Evolutionary conservation across 164 flowering plant genomes (phyloP).

Genomic region (Sedum album): DNA sequence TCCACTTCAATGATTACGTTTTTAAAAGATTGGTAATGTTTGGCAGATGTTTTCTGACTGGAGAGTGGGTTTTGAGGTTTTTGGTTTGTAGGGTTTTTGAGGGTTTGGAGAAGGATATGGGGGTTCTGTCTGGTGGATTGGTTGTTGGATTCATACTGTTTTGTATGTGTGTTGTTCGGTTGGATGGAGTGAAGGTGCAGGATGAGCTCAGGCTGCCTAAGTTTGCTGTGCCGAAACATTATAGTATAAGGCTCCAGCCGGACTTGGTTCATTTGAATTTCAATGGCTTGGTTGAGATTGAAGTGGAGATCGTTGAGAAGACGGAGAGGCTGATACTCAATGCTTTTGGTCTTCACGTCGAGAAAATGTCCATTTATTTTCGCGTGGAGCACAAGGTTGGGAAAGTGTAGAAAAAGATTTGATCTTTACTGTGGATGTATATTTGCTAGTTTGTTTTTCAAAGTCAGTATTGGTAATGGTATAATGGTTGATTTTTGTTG

Average conservation of each 20-base stretch:
- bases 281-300: slow-evolving; percentile 37
- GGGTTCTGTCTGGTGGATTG: background rate
- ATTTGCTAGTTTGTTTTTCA: too few relatives aligned
- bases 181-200: background rate
- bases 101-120: background rate
- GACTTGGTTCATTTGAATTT: slow-evolving; percentile 55
- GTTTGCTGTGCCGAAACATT: slow-evolving; percentile 48
- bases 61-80: background rate
- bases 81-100: background rate
- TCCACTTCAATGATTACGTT: background rate
- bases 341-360: slow-evolving; percentile 37
- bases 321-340: slow-evolving; percentile 58
- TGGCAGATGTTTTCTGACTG: background rate
- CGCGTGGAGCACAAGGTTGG: background rate
- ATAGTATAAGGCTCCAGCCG: slow-evolving; percentile 48
- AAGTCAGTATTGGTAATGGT: too few relatives aligned
- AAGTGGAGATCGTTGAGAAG: slow-evolving; percentile 25
- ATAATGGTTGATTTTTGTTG: background rate
- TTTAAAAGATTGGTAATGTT: background rate
- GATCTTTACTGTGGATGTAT: background rate
- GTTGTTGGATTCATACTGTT: background rate
- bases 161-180: slow-evolving; percentile 1
- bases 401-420: background rate
- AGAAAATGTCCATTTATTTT: background rate
- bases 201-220: slow-evolving; percentile 40